Percentiles rank a stretch among this genome's conserved stretches.
Evolutionary conservation across 305 asterid genomes (phyloP).

Genomic region (Fraxinus latifolia): DNA sequence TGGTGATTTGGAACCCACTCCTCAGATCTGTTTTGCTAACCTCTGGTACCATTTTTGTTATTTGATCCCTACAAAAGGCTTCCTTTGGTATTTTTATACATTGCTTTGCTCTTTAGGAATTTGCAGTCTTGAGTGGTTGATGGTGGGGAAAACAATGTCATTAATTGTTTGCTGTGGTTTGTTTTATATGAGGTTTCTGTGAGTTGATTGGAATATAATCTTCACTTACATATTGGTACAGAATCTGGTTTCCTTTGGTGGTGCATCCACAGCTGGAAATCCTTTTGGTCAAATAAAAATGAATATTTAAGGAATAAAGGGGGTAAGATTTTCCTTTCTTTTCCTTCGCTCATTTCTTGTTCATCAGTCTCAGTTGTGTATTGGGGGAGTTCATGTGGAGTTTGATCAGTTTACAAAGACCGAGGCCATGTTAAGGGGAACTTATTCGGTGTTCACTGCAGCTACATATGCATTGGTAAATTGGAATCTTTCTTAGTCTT

Average conservation of each 20-base stretch:
- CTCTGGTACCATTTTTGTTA: neutral
- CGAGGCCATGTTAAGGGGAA: neutral
- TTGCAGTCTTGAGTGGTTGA: neutral
- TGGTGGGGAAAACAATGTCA: neutral
- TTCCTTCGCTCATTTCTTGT: neutral
- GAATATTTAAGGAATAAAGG: neutral
- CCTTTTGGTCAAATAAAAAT: neutral
- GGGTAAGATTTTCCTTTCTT: neutral
- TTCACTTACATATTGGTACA: neutral
- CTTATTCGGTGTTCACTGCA: neutral
- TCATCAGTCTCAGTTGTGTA: neutral
- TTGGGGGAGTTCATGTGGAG: neutral
- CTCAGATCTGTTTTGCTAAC: neutral
- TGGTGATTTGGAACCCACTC: neutral
- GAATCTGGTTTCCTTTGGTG: neutral
- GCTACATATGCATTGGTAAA: neutral
- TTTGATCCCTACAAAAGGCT: neutral
- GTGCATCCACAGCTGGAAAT: neutral
- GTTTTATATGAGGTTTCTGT: neutral
- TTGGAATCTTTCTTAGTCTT: neutral
- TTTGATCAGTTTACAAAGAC: neutral
- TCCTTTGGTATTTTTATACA: neutral
- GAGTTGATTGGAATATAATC: neutral
- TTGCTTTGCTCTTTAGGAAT: neutral
- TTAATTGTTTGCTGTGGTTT: neutral